Evolutionary conservation across 1,284 basidiomycete genomes (phyloP).

Genomic region (Cutaneotrichosporon mucoides): DNA sequence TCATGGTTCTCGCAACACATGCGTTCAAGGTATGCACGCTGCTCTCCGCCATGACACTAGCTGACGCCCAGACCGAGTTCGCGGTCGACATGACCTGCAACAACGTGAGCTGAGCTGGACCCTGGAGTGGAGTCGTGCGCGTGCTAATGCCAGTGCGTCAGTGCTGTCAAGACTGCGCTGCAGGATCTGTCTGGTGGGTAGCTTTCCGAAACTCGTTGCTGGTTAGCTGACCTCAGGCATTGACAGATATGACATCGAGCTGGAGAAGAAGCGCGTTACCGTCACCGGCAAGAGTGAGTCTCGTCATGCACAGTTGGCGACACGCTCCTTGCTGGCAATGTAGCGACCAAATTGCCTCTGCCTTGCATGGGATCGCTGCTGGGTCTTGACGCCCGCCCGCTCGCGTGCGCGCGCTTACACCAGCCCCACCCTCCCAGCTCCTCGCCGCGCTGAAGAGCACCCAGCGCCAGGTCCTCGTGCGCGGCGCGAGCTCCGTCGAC

Average conservation of each 20-base stretch:
- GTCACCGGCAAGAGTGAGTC: conserved; percentile 46
- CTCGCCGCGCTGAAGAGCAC: conserved; percentile 47
- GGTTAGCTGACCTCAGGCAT: conserved; percentile 29
- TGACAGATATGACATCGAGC: conserved; percentile 48
- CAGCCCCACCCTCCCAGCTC: conserved; percentile 48
- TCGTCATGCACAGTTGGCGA: no score
- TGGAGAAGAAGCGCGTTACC: conserved; percentile 46
- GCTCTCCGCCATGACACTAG: background rate
- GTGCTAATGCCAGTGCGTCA: conserved; percentile 39
- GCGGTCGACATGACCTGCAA: conserved; percentile 51
- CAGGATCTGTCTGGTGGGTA: conserved; percentile 31
- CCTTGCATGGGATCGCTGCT: no score
- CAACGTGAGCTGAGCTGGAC: conserved; percentile 25
- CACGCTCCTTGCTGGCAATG: no score
- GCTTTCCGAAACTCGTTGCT: no score
- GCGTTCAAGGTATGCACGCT: conserved; percentile 30
- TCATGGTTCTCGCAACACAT: conserved; percentile 24
- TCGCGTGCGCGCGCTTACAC: conserved; percentile 7
- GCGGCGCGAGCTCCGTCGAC: conserved; percentile 39
- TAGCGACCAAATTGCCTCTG: no score
- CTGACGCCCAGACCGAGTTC: conserved; percentile 45
- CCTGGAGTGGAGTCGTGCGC: no score
- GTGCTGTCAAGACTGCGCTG: conserved; percentile 39
- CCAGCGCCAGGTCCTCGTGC: conserved; percentile 49
- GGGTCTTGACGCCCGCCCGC: no score